Conservation (phyloP, 192 early-diverging fungal genomes). For the Spizellomyces sp. region DNA sequence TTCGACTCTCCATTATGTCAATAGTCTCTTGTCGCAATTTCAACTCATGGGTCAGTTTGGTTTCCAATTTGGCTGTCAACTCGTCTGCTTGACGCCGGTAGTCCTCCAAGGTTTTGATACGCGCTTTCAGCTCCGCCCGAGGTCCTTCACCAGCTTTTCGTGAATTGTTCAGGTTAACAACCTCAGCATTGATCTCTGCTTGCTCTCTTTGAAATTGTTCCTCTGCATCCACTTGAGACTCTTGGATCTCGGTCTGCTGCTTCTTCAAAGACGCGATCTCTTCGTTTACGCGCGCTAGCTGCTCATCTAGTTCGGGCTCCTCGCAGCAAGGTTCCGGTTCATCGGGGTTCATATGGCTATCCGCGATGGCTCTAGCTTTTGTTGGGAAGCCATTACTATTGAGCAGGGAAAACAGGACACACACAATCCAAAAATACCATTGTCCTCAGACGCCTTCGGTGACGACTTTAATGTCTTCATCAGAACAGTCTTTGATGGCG, state of each 20-base stretch:
- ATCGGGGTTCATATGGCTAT: slow-evolving; percentile 5
- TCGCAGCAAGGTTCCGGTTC: slow-evolving; percentile 21
- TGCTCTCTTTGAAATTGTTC: slow-evolving; percentile 22
- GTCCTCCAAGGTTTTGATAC: slow-evolving; percentile 28
- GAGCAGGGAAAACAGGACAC: not conserved
- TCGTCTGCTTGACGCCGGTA: slow-evolving; percentile 9
- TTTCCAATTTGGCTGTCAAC: not conserved
- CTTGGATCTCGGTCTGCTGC: slow-evolving; percentile 11
- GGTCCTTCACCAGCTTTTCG: slow-evolving; percentile 14
- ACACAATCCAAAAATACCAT: slow-evolving; percentile 1
- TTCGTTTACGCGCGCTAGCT: slow-evolving; percentile 1
- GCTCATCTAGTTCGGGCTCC: slow-evolving; percentile 2
- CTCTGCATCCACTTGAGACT: slow-evolving; percentile 12
- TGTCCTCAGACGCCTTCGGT: not conserved
- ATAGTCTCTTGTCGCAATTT: not conserved
- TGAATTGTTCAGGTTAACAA: slow-evolving; percentile 17
- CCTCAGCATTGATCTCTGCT: slow-evolving; percentile 19
- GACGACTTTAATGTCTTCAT: slow-evolving; percentile 22
- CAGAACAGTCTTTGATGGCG: slow-evolving; percentile 28
- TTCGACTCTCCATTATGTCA: not conserved
- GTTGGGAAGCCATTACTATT: slow-evolving; percentile 1
- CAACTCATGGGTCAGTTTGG: not conserved
- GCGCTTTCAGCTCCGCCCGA: slow-evolving; percentile 29
- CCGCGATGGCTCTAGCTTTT: slow-evolving; percentile 12
- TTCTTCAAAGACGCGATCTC: slow-evolving; percentile 17